Conservation (phyloP, 192 early-diverging fungal genomes). For the Coemansia sp. region DNA sequence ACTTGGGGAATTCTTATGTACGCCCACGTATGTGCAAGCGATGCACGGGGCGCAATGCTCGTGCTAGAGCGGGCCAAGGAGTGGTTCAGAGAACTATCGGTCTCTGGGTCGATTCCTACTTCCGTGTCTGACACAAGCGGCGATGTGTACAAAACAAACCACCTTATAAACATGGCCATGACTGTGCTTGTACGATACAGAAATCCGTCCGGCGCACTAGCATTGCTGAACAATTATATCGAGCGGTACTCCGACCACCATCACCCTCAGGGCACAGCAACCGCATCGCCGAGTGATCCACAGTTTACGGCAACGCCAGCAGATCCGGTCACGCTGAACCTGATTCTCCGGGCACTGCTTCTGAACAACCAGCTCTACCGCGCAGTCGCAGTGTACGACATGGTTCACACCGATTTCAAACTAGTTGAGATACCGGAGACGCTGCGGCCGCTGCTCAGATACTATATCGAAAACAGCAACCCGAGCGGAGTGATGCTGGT, state of each 20-base stretch:
- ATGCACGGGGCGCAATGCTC: constrained; percentile 7
- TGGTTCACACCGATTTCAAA: constrained; percentile 4
- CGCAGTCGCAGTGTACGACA: constrained; percentile 25
- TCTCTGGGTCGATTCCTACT: not conserved
- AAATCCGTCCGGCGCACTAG: constrained; percentile 11
- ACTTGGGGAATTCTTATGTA: constrained; percentile 43
- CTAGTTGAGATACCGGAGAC: constrained; percentile 4
- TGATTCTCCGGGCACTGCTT: constrained; percentile 28
- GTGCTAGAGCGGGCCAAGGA: constrained; percentile 17
- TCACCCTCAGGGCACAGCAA: not conserved
- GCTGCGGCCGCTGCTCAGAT: constrained; percentile 12
- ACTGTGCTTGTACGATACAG: constrained; percentile 12
- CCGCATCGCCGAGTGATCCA: not conserved
- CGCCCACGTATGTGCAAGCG: constrained; percentile 17
- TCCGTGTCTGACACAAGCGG: not conserved
- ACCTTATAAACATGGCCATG: constrained; percentile 42
- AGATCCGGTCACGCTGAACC: constrained; percentile 28
- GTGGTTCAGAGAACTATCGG: constrained; percentile 11
- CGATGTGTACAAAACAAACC: constrained; percentile 6
- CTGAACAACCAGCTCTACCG: constrained; percentile 15
- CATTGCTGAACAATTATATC: constrained; percentile 18
- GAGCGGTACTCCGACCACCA: not conserved
- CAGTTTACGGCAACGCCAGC: constrained; percentile 18
- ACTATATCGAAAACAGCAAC: constrained; percentile 9
- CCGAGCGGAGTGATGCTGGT: not conserved